A percentile compares a stretch with the other conserved stretches of the same genome.
These are phyloP conservation scores for Irineochytrium annulatum DNA, from an alignment of 192 early-diverging fungal genomes.

Conservation along the genomic window DNA sequence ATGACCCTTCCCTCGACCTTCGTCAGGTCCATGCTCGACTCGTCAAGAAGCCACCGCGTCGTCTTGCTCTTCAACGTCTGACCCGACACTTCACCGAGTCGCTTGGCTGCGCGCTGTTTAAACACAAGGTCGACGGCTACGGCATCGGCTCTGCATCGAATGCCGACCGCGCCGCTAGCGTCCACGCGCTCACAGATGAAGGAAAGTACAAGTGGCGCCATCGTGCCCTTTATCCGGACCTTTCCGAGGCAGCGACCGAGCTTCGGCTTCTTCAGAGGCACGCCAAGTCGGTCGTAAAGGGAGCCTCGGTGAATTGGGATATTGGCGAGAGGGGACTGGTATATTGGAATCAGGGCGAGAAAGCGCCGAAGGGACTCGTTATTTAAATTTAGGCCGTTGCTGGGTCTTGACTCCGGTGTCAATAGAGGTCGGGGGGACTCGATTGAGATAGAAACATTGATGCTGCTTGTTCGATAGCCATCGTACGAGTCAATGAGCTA, in stretches of 20 bases:
- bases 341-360: conserved; percentile 32
- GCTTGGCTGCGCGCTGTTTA: conserved; percentile 28
- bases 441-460: conserved; percentile 33
- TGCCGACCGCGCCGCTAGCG: conserved; percentile 38
- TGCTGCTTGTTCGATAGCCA: conserved; percentile 35
- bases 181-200: conserved; percentile 38
- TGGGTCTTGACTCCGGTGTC: conserved; percentile 14
- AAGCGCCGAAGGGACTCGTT: conserved; percentile 30
- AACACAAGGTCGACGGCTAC: conserved; percentile 42
- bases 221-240: conserved; percentile 27
- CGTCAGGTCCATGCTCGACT: conserved; percentile 30
- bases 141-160: conserved; percentile 37
- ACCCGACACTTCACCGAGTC: conserved; percentile 3
- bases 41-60: conserved; percentile 10
- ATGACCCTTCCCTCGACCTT: conserved; percentile 46
- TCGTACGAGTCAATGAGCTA: conserved; percentile 30
- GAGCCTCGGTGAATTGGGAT: conserved; percentile 41
- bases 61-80: conserved; percentile 1
- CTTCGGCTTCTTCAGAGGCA: conserved; percentile 41
- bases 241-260: conserved; percentile 36
- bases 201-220: conserved; percentile 43
- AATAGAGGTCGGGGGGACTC: conserved; percentile 33
- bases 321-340: conserved; percentile 50
- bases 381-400: conserved; percentile 37
- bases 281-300: conserved; percentile 25